These are phyloP conservation scores for Mycena rebaudengoi DNA, from an alignment of 768 basidiomycete genomes.

Conservation along the genomic window DNA sequence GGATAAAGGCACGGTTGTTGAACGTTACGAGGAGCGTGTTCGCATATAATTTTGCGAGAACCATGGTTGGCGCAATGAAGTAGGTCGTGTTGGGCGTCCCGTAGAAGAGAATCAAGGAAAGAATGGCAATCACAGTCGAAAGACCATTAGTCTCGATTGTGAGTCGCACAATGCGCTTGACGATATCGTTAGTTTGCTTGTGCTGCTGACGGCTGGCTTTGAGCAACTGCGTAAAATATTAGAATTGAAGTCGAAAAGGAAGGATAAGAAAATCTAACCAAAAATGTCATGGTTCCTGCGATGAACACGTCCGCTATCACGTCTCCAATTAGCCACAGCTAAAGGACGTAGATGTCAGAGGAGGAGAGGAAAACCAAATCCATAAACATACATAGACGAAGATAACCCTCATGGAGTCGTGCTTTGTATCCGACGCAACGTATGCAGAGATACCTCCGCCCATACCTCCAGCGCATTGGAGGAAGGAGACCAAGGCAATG, in stretches of 20 bases:
- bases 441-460: constrained; percentile 14
- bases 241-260: background rate
- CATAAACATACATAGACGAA: too few relatives aligned
- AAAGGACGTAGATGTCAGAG: too few relatives aligned
- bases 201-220: constrained; percentile 18
- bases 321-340: constrained; percentile 23
- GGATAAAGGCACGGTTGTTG: constrained; percentile 23
- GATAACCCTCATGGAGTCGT: constrained; percentile 20
- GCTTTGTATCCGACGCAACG: constrained; percentile 1
- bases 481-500: constrained; percentile 3
- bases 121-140: constrained; percentile 13
- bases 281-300: constrained; percentile 11
- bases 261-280: constrained; percentile 2
- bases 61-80: constrained; percentile 24
- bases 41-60: constrained; percentile 22
- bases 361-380: too few relatives aligned
- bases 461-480: constrained; percentile 17
- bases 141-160: constrained; percentile 20
- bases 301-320: constrained; percentile 20
- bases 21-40: constrained; percentile 26
- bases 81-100: constrained; percentile 23
- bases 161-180: constrained; percentile 22
- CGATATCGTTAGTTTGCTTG: constrained; percentile 27
- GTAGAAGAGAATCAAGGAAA: constrained; percentile 20
- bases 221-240: constrained; percentile 1